Percentiles rank a stretch among this genome's conserved stretches.
These are phyloP conservation scores for Berkeleyomyces rouxiae DNA, from an alignment of 2,329 filamentous ascomycete genomes.

Conservation along the genomic window DNA sequence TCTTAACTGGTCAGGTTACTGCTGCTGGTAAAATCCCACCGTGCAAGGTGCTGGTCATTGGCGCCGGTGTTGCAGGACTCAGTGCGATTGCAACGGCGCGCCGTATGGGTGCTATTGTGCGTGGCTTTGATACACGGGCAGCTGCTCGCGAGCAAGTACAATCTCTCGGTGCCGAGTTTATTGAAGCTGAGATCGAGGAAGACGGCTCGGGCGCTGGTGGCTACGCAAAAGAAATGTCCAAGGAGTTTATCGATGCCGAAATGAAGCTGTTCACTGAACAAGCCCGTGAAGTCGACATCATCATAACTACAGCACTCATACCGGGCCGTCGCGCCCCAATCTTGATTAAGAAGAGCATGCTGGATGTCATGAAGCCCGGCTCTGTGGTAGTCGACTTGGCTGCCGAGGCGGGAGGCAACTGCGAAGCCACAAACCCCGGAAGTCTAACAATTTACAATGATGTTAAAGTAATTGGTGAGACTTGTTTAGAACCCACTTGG, in stretches of 20 bases:
- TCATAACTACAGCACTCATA: constrained; percentile 84
- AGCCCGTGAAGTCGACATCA: constrained; percentile 74
- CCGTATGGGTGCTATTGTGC: constrained; percentile 73
- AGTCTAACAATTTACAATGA: constrained; percentile 55
- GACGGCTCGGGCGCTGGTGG: constrained; percentile 72
- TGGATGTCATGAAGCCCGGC: constrained; percentile 75
- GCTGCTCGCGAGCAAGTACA: constrained; percentile 80
- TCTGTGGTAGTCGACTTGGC: constrained; percentile 80
- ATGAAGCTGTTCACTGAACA: constrained; percentile 88
- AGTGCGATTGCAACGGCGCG: constrained; percentile 78
- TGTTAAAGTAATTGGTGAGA: constrained; percentile 65
- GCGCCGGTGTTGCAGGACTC: constrained; percentile 74
- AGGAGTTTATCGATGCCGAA: constrained; percentile 81
- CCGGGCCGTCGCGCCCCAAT: constrained; percentile 70
- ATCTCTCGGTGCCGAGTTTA: constrained; percentile 75
- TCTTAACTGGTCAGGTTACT: constrained; percentile 77
- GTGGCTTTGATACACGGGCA: constrained; percentile 81
- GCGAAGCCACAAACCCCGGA: constrained; percentile 62
- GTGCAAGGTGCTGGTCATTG: constrained; percentile 79
- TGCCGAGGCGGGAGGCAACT: constrained; percentile 77
- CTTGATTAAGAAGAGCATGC: constrained; percentile 64
- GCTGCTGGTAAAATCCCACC: constrained; percentile 82
- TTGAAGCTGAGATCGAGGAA: constrained; percentile 72
- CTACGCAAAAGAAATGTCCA: constrained; percentile 88
- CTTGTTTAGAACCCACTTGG: too few relatives aligned